Conservation (phyloP, 805 yeast species). For the Clavispora phyllophila region DNA sequence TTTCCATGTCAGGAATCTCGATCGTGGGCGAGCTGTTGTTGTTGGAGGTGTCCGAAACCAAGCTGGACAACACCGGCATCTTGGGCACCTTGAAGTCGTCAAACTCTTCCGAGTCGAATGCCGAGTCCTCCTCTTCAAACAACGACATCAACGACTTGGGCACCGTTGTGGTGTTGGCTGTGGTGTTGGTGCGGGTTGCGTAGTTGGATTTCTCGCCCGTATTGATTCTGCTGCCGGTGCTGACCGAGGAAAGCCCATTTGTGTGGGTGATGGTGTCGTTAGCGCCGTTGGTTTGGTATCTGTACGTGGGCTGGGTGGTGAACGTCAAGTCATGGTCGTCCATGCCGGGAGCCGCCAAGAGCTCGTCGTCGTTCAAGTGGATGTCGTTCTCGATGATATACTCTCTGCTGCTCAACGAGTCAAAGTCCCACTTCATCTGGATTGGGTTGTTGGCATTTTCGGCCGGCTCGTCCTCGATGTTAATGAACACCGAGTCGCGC, state of each 20-base stretch:
- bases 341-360: neutral
- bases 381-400: slow-evolving; percentile 70
- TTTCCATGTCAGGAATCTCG: slow-evolving; percentile 68
- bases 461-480: slow-evolving; percentile 14
- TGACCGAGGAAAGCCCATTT: slow-evolving; percentile 11
- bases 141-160: slow-evolving; percentile 12
- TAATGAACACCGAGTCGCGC: slow-evolving; percentile 45
- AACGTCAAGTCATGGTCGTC: slow-evolving; percentile 24
- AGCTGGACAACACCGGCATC: slow-evolving; percentile 2
- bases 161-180: neutral
- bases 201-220: slow-evolving; percentile 12
- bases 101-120: slow-evolving; percentile 3
- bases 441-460: slow-evolving; percentile 19
- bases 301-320: slow-evolving; percentile 19
- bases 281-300: slow-evolving; percentile 3
- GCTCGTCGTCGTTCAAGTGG: slow-evolving; percentile 20
- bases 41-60: slow-evolving; percentile 10
- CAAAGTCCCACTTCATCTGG: slow-evolving; percentile 83
- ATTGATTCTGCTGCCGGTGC: slow-evolving; percentile 15
- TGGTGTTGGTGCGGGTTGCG: slow-evolving; percentile 7
- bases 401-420: slow-evolving; percentile 69
- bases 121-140: slow-evolving; percentile 11
- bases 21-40: slow-evolving; percentile 54
- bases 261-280: slow-evolving; percentile 26
- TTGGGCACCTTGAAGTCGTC: slow-evolving; percentile 8